phyloP scores from a whole-genome alignment of 2,329 filamentous ascomycete species.

The Penicillium sp. region DNA sequence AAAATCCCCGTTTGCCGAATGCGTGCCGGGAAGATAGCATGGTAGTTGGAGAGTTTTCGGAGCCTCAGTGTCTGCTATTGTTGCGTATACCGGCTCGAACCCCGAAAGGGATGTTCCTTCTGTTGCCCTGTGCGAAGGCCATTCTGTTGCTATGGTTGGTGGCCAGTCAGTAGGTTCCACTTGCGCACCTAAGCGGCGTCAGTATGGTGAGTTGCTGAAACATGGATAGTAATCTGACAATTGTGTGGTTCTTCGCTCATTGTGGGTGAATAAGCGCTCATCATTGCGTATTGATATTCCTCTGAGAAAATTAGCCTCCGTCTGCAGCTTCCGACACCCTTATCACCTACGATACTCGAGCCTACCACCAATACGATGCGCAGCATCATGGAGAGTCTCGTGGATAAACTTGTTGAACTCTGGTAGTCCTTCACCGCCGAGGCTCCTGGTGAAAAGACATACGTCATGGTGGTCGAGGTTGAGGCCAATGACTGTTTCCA shows the following conservation, averaged over 20 bases:
- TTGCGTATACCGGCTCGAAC: neutral
- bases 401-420: neutral
- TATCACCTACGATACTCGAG: slow-evolving; percentile 8
- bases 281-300: slow-evolving; percentile 20
- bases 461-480: neutral
- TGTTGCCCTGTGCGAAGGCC: neutral
- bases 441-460: neutral
- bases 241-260: slow-evolving; percentile 18
- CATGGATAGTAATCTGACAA: neutral
- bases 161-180: neutral
- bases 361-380: slow-evolving; percentile 11
- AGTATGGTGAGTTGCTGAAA: neutral
- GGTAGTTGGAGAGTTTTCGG: neutral
- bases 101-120: neutral
- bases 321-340: too few relatives aligned
- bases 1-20: slow-evolving; percentile 17
- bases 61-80: neutral
- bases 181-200: neutral
- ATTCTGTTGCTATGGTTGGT: neutral
- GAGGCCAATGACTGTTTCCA: neutral
- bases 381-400: neutral
- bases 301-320: slow-evolving; percentile 11
- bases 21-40: neutral
- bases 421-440: neutral
- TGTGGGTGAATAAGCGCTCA: slow-evolving; percentile 21